Percentiles rank a stretch among this genome's conserved stretches.
These are phyloP conservation scores for Cyclanthera cordifolia DNA, from an alignment of 306 rosid species.

Conservation along the genomic window DNA sequence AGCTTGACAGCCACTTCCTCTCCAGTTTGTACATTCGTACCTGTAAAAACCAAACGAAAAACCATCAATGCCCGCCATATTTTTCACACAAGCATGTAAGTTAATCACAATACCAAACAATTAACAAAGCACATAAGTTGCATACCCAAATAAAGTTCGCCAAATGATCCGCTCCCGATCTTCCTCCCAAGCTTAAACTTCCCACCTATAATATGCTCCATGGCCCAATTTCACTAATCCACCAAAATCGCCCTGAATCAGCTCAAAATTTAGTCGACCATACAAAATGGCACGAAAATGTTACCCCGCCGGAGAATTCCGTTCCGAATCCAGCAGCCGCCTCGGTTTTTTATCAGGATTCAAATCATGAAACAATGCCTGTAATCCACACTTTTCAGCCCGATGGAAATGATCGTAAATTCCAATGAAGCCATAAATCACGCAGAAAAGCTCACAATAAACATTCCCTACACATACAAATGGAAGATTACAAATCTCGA, in stretches of 20 bases:
- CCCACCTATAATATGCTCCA: slow-evolving; percentile 88
- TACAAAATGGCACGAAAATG: neutral
- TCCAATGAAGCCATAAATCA: slow-evolving; percentile 1
- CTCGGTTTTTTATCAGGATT: neutral
- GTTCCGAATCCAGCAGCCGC: slow-evolving; percentile 4
- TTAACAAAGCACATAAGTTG: neutral
- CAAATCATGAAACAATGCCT: neutral
- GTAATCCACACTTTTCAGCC: slow-evolving; percentile 9
- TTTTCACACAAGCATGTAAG: neutral
- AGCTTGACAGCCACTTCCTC: slow-evolving; percentile 99
- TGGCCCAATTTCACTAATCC: slow-evolving; percentile 23
- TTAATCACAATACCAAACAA: neutral
- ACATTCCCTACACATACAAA: slow-evolving; percentile 3
- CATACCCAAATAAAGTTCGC: slow-evolving; percentile 89
- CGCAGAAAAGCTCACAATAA: neutral
- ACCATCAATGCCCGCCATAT: no score
- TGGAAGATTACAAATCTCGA: neutral
- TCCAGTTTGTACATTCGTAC: slow-evolving; percentile 78
- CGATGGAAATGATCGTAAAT: neutral
- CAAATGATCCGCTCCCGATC: slow-evolving; percentile 98
- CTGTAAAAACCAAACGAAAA: slow-evolving; percentile 24
- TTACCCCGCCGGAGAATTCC: neutral
- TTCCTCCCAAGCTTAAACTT: slow-evolving; percentile 93
- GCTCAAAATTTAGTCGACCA: slow-evolving; percentile 10
- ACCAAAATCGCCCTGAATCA: neutral